phyloP scores from a whole-genome alignment of 805 yeast species.

The Teunomyces aglyptinius region DNA sequence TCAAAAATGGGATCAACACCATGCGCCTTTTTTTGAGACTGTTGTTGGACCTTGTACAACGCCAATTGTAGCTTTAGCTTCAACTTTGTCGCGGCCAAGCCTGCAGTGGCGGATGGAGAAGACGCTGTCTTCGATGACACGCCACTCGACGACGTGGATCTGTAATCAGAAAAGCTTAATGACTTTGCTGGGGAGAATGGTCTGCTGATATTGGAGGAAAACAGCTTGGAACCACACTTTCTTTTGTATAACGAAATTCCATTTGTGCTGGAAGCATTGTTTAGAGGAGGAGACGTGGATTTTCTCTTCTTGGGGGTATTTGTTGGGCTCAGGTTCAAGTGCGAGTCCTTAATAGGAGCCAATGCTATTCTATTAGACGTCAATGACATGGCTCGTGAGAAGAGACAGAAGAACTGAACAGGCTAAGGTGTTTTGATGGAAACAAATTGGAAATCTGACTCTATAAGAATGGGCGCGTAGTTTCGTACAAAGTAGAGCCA shows the following conservation, averaged over 20 bases:
- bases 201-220: conserved; percentile 6
- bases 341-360: conserved; percentile 34
- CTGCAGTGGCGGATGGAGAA: conserved; percentile 24
- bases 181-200: conserved; percentile 11
- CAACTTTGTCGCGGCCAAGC: conserved; percentile 43
- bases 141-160: conserved; percentile 11
- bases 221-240: conserved; percentile 7
- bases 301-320: background rate
- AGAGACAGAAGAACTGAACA: no score
- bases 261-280: background rate
- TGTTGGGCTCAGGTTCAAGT: conserved; percentile 20
- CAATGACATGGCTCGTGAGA: conserved; percentile 6
- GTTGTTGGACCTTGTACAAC: conserved; percentile 33
- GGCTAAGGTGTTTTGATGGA: background rate
- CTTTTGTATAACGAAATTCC: conserved; percentile 2
- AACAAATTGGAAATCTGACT: background rate
- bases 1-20: background rate
- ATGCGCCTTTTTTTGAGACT: background rate
- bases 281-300: background rate
- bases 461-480: conserved; percentile 4
- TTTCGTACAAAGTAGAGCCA: background rate
- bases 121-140: background rate
- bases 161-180: conserved; percentile 27
- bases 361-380: conserved; percentile 34
- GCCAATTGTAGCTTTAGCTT: conserved; percentile 44